Base-by-base conservation (phyloP, 2,329 filamentous ascomycete genomes). In the Colletotrichum endophyticum region DNA sequence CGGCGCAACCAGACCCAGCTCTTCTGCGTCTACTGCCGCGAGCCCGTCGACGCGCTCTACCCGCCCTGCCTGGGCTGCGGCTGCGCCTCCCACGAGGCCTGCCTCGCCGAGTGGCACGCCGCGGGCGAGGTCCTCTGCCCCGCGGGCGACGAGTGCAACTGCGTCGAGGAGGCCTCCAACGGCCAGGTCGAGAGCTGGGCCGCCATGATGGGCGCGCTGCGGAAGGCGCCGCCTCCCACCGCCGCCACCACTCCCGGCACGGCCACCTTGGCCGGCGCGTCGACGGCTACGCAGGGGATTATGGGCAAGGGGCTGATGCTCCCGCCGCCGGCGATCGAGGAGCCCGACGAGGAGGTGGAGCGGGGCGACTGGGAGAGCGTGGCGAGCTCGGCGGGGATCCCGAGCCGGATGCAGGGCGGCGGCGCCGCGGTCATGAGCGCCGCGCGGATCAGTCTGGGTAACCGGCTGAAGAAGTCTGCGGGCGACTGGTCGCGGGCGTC, bases 131-230 rank as follows among this genome's bases (percentile, higher is more conserved):
- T 84, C 2, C 83, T 88, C 63, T 94, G 92, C 72, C 91, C 92
- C 0, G 92, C 91, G 0, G 92, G 92, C 2, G 92, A 93, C 80
- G 92, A 93, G 80, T 94, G 92, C 80, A 86, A 90, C 75, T 94
- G 92, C 79, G 86, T 89, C 0, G 86, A 89, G 16, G 89, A 92
- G 77, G 91, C 92, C 2, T 86, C 85, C 73, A 87, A 85, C 63
- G 91, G 91, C 1, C 86, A 91, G 56, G 88, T 93, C 11, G 92
- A 93, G 81, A 91, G 90, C 25, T 92, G 92, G 90, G 88, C 89
- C 0, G 91, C 90, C 5, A 86, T 91, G 83, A 87, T 88, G 81
- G 88, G 86, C 1, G 85, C 87, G 19, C 78, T 86, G 82, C 80
- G 83, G 70, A 87, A 83, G 76, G 81, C 44, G 36, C 59, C 34